A percentile compares a stretch with the other conserved stretches of the same genome.
Evolutionary conservation across 2,329 filamentous ascomycete genomes (phyloP).

Genomic region (Tricladium varicosporioides): DNA sequence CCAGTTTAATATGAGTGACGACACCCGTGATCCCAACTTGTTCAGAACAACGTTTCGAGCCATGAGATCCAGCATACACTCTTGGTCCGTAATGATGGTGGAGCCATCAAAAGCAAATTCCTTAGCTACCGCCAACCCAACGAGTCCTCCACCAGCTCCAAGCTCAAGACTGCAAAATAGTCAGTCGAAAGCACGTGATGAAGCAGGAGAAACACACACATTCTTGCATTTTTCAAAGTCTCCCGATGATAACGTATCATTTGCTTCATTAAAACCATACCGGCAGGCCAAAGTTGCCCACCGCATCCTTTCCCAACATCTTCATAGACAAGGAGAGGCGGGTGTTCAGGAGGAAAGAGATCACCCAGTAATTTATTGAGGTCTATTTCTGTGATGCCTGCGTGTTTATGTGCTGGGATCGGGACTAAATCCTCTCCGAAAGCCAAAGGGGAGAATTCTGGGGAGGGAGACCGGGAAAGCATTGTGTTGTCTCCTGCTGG

Average conservation of each 20-base stretch:
- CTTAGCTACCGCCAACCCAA: constrained; percentile 63
- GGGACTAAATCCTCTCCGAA: constrained; percentile 57
- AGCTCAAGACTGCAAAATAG: constrained; percentile 71
- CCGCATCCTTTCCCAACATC: constrained; percentile 87
- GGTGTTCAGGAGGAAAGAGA: constrained; percentile 68
- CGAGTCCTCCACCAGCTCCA: constrained; percentile 86
- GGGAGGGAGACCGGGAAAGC: constrained; percentile 30
- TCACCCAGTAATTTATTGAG: constrained; percentile 45
- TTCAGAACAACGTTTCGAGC: constrained; percentile 85
- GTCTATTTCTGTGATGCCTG: constrained; percentile 46
- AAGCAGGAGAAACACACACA: constrained; percentile 48
- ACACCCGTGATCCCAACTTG: constrained; percentile 58
- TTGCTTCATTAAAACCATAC: constrained; percentile 83
- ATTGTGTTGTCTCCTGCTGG: constrained; percentile 14
- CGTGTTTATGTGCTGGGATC: constrained; percentile 53
- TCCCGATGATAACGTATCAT: constrained; percentile 71
- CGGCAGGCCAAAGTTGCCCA: constrained; percentile 91
- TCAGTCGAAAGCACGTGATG: constrained; percentile 6
- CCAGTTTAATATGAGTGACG: constrained; percentile 79
- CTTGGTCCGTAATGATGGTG: constrained; percentile 84
- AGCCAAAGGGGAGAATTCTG: constrained; percentile 32
- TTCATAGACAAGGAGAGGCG: constrained; percentile 75
- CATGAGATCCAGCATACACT: constrained; percentile 84
- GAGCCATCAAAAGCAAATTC: constrained; percentile 52
- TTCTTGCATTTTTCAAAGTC: constrained; percentile 63